Evolutionary conservation across 129 eudicot genomes (phyloP).

Genomic region (Glebionis coronaria): DNA sequence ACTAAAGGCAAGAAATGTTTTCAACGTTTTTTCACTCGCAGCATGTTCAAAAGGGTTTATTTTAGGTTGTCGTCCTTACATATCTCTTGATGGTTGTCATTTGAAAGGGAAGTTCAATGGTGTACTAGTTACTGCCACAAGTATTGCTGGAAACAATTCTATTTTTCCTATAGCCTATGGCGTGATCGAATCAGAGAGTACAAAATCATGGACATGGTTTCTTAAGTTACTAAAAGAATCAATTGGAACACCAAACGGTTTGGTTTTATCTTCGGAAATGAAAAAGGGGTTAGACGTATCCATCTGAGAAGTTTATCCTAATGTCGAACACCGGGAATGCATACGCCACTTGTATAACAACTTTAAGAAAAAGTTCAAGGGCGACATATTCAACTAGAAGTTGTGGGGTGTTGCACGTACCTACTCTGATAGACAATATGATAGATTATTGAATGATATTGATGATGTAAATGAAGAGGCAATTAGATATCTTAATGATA

Average conservation of each 20-base stretch:
- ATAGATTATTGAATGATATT: background rate
- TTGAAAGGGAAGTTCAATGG: background rate
- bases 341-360: background rate
- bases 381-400: background rate
- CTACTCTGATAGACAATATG: background rate
- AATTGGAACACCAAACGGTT: background rate
- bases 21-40: conserved; percentile 1
- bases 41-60: background rate
- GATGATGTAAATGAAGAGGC: background rate
- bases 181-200: too few species aligned
- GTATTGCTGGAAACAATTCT: background rate
- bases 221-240: background rate
- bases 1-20: background rate
- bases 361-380: background rate
- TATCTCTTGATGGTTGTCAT: background rate
- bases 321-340: background rate
- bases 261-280: background rate
- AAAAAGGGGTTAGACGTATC: background rate
- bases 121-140: too few species aligned
- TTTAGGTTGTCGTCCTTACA: conserved; percentile 4
- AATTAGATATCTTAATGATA: too few species aligned
- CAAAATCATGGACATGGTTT: background rate
- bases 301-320: background rate
- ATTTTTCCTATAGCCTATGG: background rate
- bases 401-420: background rate